Conservation (phyloP, 164 flowering plant genomes). For the Aristolochia contorta region DNA sequence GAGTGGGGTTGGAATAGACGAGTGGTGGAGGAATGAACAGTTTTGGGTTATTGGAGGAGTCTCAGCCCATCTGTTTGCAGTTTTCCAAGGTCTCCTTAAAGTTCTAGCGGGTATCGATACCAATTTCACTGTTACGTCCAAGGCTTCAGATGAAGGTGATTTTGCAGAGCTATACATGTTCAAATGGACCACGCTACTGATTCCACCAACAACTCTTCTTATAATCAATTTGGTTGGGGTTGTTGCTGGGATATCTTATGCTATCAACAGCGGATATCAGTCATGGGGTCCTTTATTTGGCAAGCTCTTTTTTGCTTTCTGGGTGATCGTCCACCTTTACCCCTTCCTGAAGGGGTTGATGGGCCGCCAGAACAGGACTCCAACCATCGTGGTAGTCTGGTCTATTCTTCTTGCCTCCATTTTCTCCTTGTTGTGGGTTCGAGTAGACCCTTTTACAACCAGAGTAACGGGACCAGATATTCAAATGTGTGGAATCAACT, state of each 20-base stretch:
- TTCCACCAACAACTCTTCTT: constrained; percentile 27
- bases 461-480: constrained; percentile 19
- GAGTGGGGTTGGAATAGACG: constrained; percentile 31
- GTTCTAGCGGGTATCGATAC: constrained; percentile 27
- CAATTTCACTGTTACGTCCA: constrained; percentile 30
- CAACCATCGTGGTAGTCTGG: constrained; percentile 28
- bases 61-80: constrained; percentile 29
- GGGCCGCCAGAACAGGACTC: constrained; percentile 31
- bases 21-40: constrained; percentile 34
- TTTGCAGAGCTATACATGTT: constrained; percentile 24
- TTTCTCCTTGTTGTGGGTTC: constrained; percentile 28
- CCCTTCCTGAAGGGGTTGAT: constrained; percentile 29
- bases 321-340: constrained; percentile 31
- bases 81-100: constrained; percentile 26
- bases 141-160: constrained; percentile 26
- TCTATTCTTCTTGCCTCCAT: constrained; percentile 27
- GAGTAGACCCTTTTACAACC: constrained; percentile 26
- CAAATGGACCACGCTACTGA: constrained; percentile 27
- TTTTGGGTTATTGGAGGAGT: constrained; percentile 32
- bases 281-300: constrained; percentile 33
- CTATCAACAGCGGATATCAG: constrained; percentile 23
- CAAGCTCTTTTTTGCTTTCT: constrained; percentile 27
- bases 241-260: constrained; percentile 25
- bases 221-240: constrained; percentile 24
- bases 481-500: constrained; percentile 22